phyloP scores from a whole-genome alignment of 352 stramenopile genomes.

The Bremia lactucae region DNA sequence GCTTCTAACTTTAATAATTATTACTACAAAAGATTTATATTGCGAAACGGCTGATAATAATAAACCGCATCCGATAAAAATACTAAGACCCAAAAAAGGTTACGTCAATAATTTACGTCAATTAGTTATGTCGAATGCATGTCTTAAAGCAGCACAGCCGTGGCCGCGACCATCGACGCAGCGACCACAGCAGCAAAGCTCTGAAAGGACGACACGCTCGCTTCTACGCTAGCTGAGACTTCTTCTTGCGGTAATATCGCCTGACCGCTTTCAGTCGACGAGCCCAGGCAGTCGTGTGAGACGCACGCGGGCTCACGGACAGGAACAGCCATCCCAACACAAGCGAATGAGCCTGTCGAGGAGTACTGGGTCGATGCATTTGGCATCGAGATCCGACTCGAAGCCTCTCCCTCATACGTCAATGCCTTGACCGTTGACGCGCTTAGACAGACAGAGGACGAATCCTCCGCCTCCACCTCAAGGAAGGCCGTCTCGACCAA shows the following conservation, averaged over 20 bases:
- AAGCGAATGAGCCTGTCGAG: slow-evolving; percentile 14
- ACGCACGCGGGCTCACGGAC: slow-evolving; percentile 14
- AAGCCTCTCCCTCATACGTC: slow-evolving; percentile 12
- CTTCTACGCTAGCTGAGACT: slow-evolving; percentile 16
- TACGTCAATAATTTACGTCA: too few relatives aligned
- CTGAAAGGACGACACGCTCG: slow-evolving; percentile 5
- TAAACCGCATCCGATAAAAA: too few relatives aligned
- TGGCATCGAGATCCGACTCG: slow-evolving; percentile 24
- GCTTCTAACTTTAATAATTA: too few relatives aligned
- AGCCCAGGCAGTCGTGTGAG: slow-evolving; percentile 9
- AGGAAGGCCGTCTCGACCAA: slow-evolving; percentile 10
- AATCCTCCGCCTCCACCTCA: slow-evolving; percentile 15
- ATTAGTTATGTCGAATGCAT: too few relatives aligned
- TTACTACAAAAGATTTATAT: too few relatives aligned
- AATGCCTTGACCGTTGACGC: slow-evolving; percentile 9
- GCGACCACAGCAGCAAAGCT: slow-evolving; percentile 5
- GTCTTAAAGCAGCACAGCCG: slow-evolving; percentile 8
- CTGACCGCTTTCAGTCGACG: slow-evolving; percentile 13
- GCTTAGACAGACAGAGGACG: slow-evolving; percentile 16
- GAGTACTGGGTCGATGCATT: slow-evolving; percentile 20
- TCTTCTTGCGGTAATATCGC: too few relatives aligned
- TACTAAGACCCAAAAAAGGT: too few relatives aligned
- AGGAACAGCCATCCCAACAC: slow-evolving; percentile 11
- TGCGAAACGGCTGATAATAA: too few relatives aligned
- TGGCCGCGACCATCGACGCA: slow-evolving; percentile 1